phyloP scores from a whole-genome alignment of 352 stramenopile genomes.

The Phytophthora podocarpi region DNA sequence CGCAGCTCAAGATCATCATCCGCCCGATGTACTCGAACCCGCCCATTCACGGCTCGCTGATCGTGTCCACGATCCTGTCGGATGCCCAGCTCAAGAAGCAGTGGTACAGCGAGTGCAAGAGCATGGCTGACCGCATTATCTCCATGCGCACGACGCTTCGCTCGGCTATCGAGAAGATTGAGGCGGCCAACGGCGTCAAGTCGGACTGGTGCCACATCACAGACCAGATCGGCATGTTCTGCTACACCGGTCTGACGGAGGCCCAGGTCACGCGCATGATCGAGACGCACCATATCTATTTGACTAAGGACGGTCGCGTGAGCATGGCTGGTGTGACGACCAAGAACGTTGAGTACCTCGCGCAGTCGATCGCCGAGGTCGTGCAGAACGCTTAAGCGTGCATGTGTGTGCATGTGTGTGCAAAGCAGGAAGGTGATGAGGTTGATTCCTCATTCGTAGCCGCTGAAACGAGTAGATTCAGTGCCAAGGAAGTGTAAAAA shows the following conservation, averaged over 20 bases:
- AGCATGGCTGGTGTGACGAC: constrained; percentile 97
- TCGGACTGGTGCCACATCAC: constrained; percentile 98
- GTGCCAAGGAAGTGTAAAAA: constrained; percentile 30
- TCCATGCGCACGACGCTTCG: constrained; percentile 91
- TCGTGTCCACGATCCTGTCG: constrained; percentile 97
- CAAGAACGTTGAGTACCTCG: constrained; percentile 97
- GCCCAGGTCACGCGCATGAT: constrained; percentile 95
- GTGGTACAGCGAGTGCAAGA: constrained; percentile 96
- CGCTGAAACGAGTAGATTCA: constrained; percentile 16
- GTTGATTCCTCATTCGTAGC: not conserved
- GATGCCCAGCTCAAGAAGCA: constrained; percentile 92
- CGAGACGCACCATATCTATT: constrained; percentile 97
- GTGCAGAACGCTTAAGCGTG: constrained; percentile 76
- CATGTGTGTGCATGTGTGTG: not conserved
- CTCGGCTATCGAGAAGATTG: constrained; percentile 80
- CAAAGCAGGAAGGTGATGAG: constrained; percentile 4
- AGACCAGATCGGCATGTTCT: constrained; percentile 99
- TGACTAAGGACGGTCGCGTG: constrained; percentile 98
- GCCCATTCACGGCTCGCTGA: constrained; percentile 97
- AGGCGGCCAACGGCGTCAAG: constrained; percentile 77
- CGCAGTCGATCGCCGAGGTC: constrained; percentile 94
- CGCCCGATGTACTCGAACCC: constrained; percentile 99
- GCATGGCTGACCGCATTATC: constrained; percentile 96
- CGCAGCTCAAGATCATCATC: constrained; percentile 99
- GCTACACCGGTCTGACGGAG: constrained; percentile 96